These are phyloP conservation scores for Tephrocybe rancida DNA, from an alignment of 768 basidiomycete species.

Conservation along the genomic window DNA sequence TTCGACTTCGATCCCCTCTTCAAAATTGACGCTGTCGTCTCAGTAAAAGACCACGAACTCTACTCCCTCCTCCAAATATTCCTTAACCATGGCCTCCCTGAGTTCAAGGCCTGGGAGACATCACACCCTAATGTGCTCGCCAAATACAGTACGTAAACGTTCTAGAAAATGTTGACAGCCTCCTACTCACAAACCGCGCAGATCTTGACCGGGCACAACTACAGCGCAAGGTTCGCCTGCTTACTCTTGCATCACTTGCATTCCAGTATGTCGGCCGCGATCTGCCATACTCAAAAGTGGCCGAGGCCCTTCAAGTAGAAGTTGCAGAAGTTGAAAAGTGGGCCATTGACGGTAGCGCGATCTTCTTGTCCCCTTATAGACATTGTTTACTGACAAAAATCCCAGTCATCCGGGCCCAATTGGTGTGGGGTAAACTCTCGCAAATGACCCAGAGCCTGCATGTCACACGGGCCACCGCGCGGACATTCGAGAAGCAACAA, in stretches of 20 bases:
- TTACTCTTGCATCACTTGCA: conserved; percentile 77
- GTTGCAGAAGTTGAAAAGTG: conserved; percentile 76
- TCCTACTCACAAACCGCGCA: conserved; percentile 22
- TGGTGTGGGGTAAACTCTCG: conserved; percentile 82
- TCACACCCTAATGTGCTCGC: conserved; percentile 50
- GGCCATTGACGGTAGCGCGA: conserved; percentile 76
- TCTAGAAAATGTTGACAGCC: conserved; percentile 1
- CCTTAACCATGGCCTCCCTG: conserved; percentile 60
- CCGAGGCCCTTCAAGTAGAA: conserved; percentile 66
- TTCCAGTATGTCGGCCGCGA: conserved; percentile 76
- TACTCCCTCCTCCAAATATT: conserved; percentile 80
- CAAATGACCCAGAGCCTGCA: conserved; percentile 76
- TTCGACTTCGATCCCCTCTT: conserved; percentile 85
- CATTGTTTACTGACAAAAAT: conserved; percentile 5
- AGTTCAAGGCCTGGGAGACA: conserved; percentile 63
- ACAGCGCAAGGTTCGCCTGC: conserved; percentile 78
- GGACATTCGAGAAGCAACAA: conserved; percentile 75
- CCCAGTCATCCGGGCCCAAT: conserved; percentile 77
- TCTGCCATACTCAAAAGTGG: conserved; percentile 71
- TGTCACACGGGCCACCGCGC: conserved; percentile 72
- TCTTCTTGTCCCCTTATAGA: background rate
- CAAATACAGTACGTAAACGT: conserved; percentile 54
- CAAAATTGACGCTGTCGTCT: conserved; percentile 72
- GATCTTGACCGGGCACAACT: conserved; percentile 61
- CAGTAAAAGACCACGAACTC: conserved; percentile 67